Conservation (phyloP, 192 early-diverging fungal species). For the Rhizophagus clarus region DNA sequence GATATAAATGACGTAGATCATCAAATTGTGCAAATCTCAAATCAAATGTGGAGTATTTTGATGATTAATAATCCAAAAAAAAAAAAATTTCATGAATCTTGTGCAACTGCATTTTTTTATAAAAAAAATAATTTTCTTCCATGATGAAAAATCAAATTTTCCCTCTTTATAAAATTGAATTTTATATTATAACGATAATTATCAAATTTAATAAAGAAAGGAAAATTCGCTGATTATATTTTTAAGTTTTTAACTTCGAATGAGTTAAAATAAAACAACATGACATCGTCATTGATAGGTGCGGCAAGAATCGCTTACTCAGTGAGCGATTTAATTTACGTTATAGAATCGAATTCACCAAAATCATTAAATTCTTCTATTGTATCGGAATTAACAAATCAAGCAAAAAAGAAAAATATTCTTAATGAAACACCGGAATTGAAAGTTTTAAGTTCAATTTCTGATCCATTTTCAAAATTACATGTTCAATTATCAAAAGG, state of each 20-base stretch:
- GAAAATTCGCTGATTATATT: no score
- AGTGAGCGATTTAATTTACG: conserved; percentile 8
- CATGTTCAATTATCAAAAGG: conserved; percentile 10
- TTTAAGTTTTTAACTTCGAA: neutral
- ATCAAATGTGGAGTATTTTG: no score
- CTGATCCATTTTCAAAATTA: conserved; percentile 33
- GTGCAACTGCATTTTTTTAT: no score
- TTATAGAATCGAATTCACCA: conserved; percentile 10
- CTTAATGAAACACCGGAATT: conserved; percentile 18
- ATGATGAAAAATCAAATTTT: no score
- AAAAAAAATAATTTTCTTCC: no score
- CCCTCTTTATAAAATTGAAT: no score
- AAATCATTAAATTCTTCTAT: neutral
- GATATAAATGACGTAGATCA: no score
- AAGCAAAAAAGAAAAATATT: conserved; percentile 13
- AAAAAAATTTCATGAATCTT: no score
- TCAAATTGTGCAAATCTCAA: no score
- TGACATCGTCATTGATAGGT: neutral
- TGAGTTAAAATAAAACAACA: neutral
- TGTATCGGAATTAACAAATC: neutral
- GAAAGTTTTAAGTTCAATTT: neutral
- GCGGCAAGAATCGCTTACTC: conserved; percentile 7
- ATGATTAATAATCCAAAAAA: no score
- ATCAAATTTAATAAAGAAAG: no score
- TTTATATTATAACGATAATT: no score